Conservation (phyloP, 371 early-diverging fungal genomes). For the Mucor sp. region DNA sequence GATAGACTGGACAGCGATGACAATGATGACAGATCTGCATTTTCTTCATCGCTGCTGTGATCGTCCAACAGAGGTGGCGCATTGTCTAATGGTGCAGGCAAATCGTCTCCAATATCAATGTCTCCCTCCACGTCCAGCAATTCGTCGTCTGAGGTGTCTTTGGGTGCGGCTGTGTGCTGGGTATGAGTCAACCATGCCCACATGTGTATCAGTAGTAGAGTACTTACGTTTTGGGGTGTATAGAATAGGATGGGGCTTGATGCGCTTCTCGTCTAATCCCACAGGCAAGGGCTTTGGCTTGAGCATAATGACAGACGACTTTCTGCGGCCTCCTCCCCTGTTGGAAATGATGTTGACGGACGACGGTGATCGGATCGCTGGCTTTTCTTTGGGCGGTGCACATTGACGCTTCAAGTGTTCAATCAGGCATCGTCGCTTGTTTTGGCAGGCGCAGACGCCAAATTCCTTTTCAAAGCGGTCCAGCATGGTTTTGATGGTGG, state of each 20-base stretch:
- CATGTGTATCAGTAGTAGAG: too few species aligned
- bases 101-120: constrained; percentile 27
- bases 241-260: neutral
- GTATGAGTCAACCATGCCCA: neutral
- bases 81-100: neutral
- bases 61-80: neutral
- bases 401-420: constrained; percentile 31
- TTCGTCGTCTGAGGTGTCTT: constrained; percentile 27
- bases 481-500: constrained; percentile 46
- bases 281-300: constrained; percentile 10
- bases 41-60: constrained; percentile 12
- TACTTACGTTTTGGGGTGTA: neutral
- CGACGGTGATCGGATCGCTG: neutral
- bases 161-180: neutral
- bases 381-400: constrained; percentile 1
- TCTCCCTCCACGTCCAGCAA: constrained; percentile 27
- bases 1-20: constrained; percentile 28
- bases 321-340: constrained; percentile 9
- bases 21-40: constrained; percentile 23
- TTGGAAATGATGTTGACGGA: neutral
- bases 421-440: constrained; percentile 41
- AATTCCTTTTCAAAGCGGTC: constrained; percentile 35
- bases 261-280: neutral
- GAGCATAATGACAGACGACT: constrained; percentile 12
- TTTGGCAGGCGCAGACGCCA: constrained; percentile 50